Base-by-base conservation (phyloP, 2,329 filamentous ascomycete genomes). In the Dichotomopilus funicola region DNA sequence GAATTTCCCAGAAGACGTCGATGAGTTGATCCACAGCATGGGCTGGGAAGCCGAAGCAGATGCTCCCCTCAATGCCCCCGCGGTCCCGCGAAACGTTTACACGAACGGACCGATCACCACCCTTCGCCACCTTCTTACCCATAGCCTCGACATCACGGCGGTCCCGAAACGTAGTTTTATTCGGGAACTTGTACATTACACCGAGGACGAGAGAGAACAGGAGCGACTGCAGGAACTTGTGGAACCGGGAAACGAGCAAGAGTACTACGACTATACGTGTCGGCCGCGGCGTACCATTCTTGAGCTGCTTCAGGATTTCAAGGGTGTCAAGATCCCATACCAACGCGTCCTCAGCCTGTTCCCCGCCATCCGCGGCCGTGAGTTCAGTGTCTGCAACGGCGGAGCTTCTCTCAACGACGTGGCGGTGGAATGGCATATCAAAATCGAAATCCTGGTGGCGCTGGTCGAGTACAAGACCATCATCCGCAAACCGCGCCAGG, bases 181-280 rank as follows among this genome's bases (percentile, higher is more conserved):
- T 66, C 79, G 86, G 10, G 78, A 83, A 19, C 82, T 96, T 54
- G 82, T 87, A 0, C 83, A 90, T 67, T 91, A 91, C 65, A 88
- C 90, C 1, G 72, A 75, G 0, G 81, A 95, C 64, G 68, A 75
- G 2, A 83, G 84, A 64, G 92, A 99, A 65, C 84, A 83, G 63
- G 87, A 94, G 59, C 83, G 92, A 1, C 80, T 99, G 0, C 71
- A 87, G 7, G 94, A 99, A 67, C 94, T 99, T 64, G 85, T 85
- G 1, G 81, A 87, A 64, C 83, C 89, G 0, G 80, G 87, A 46
- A 89, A 86, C 64, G 82, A 92, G 5, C 91, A 97, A 63, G 94
- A 99, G 64, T 86, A 96, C 54, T 97, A 89, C 73, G 92, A 99
- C 72, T 99, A 99, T 68, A 94, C 94, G 1, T 91, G 91, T 0